phyloP scores from a whole-genome alignment of 345 rosid species.

The Xanthoceras sorbifolium region DNA sequence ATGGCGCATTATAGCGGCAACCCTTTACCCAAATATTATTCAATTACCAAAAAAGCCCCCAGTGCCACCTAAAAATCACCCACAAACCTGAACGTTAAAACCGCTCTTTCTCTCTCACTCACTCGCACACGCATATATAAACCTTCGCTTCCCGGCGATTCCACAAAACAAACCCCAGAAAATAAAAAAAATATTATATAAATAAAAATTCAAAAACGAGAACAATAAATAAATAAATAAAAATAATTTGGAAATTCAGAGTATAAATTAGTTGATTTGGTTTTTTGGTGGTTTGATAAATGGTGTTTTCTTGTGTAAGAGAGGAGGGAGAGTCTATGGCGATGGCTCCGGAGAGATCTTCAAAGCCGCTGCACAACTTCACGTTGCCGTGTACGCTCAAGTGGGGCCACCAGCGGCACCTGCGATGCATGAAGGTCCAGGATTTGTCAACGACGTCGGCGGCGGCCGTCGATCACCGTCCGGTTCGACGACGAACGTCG shows the following conservation, averaged over 20 bases:
- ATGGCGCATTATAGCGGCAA: constrained; percentile 29
- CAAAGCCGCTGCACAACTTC: constrained; percentile 53
- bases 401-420: constrained; percentile 52
- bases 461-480: constrained; percentile 33
- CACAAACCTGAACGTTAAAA: constrained; percentile 34
- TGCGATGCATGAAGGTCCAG: constrained; percentile 45
- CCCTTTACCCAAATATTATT: neutral
- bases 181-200: neutral
- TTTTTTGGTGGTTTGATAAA: constrained; percentile 23
- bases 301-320: constrained; percentile 34
- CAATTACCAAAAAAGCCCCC: constrained; percentile 20
- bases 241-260: neutral
- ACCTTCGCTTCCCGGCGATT: constrained; percentile 48
- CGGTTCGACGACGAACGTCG: constrained; percentile 35
- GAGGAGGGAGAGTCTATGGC: constrained; percentile 29
- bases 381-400: constrained; percentile 42
- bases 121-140: constrained; percentile 29
- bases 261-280: too few relatives aligned
- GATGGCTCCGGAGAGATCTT: constrained; percentile 53
- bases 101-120: constrained; percentile 16
- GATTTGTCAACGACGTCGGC: constrained; percentile 22
- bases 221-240: neutral
- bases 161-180: constrained; percentile 15
- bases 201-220: neutral
- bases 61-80: neutral